These are phyloP conservation scores for Abelmoschus esculentus DNA, from an alignment of 345 rosid genomes.

Conservation along the genomic window DNA sequence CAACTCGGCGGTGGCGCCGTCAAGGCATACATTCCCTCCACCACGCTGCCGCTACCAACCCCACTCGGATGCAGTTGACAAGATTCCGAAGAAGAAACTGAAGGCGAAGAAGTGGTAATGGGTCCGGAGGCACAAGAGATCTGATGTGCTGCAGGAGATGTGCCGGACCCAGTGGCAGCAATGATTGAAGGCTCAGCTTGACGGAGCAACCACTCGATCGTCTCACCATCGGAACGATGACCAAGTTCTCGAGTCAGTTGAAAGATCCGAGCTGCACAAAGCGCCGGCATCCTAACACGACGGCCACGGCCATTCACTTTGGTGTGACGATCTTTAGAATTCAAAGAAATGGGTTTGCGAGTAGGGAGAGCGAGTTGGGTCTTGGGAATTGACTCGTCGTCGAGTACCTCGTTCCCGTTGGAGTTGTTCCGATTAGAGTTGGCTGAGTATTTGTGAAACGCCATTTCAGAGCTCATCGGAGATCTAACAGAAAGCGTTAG, in stretches of 20 bases:
- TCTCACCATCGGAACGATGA: slow-evolving; percentile 31
- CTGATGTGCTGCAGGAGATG: slow-evolving; percentile 30
- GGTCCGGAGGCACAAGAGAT: slow-evolving; percentile 27
- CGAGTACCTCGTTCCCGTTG: background rate
- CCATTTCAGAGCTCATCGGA: slow-evolving; percentile 4
- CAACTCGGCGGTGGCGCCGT: slow-evolving; percentile 23
- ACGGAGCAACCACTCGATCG: slow-evolving; percentile 22
- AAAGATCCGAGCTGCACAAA: slow-evolving; percentile 65
- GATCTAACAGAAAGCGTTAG: background rate
- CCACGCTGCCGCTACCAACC: background rate
- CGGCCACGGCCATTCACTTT: slow-evolving; percentile 72
- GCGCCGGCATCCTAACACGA: slow-evolving; percentile 61
- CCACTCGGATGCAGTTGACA: slow-evolving; percentile 21
- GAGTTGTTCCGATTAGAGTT: background rate
- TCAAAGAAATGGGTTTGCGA: slow-evolving; percentile 20
- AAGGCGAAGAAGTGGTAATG: slow-evolving; percentile 17
- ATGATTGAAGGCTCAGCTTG: slow-evolving; percentile 51
- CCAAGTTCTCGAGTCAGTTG: slow-evolving; percentile 74
- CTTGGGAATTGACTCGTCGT: background rate
- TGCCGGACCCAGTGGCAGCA: slow-evolving; percentile 52
- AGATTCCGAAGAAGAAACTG: slow-evolving; percentile 25
- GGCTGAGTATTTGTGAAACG: slow-evolving; percentile 1
- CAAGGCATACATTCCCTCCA: slow-evolving; percentile 15
- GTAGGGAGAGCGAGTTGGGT: slow-evolving; percentile 14
- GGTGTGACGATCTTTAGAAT: slow-evolving; percentile 57